A percentile compares a stretch with the other conserved stretches of the same genome.
phyloP scores from a whole-genome alignment of 164 flowering plant genomes.

The Chimonanthus praecox region DNA sequence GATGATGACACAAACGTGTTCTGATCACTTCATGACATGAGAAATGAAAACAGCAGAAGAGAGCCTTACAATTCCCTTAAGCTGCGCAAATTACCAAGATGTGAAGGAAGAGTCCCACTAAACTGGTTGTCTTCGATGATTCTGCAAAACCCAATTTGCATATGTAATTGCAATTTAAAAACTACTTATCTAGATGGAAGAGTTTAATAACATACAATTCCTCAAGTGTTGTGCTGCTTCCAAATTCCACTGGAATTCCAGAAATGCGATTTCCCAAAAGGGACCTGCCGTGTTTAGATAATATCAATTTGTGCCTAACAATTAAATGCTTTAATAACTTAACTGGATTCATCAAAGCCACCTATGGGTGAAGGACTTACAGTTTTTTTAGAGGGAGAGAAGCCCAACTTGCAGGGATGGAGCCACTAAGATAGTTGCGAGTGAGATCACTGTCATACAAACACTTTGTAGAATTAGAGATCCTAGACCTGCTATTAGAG shows the following conservation, averaged over 20 bases:
- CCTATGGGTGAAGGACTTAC: constrained; percentile 38
- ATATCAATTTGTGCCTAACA: neutral
- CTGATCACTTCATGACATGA: too few species aligned
- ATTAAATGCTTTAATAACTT: neutral
- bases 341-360: neutral
- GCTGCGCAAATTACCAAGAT: constrained; percentile 20
- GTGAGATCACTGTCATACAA: constrained; percentile 53
- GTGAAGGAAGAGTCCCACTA: constrained; percentile 24
- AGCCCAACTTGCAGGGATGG: constrained; percentile 30
- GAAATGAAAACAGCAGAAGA: neutral
- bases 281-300: constrained; percentile 33
- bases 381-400: constrained; percentile 38
- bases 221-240: constrained; percentile 16
- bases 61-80: constrained; percentile 22
- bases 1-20: too few species aligned
- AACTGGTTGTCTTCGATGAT: constrained; percentile 21
- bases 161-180: neutral
- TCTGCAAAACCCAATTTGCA: constrained; percentile 14
- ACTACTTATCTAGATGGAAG: neutral
- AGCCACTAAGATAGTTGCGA: constrained; percentile 27
- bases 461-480: neutral
- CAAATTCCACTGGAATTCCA: constrained; percentile 33
- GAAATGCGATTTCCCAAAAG: constrained; percentile 58
- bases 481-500: too few species aligned
- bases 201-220: constrained; percentile 16